Evolutionary conservation across 2,329 filamentous ascomycete species (phyloP).

Genomic region (Lecanosticta acicola): DNA sequence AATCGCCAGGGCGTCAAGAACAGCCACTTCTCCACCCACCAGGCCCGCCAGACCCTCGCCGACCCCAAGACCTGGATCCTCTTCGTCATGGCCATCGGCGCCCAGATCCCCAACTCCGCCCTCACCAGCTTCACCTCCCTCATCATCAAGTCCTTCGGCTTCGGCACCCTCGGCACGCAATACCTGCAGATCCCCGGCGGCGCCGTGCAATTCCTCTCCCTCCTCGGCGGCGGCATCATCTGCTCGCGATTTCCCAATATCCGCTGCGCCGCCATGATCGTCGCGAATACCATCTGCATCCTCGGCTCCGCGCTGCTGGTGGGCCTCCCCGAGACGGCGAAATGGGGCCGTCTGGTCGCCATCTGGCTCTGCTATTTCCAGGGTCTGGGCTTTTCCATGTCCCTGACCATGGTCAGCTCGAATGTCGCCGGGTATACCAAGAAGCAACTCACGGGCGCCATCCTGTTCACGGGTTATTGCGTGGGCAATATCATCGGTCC

Average conservation of each 20-base stretch:
- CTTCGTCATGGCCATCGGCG: slow-evolving; percentile 49
- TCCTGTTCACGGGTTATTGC: slow-evolving; percentile 51
- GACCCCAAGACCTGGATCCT: slow-evolving; percentile 58
- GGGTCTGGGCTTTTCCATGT: slow-evolving; percentile 50
- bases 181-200: slow-evolving; percentile 58
- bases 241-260: slow-evolving; percentile 50
- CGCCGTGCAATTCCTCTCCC: slow-evolving; percentile 51
- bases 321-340: slow-evolving; percentile 45
- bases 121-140: slow-evolving; percentile 50
- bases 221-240: slow-evolving; percentile 48
- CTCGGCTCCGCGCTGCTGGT: slow-evolving; percentile 49
- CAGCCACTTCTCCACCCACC: slow-evolving; percentile 21
- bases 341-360: slow-evolving; percentile 54
- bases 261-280: slow-evolving; percentile 52
- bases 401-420: slow-evolving; percentile 48
- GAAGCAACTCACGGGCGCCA: slow-evolving; percentile 48
- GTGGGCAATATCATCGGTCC: slow-evolving; percentile 49
- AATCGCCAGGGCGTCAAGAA: slow-evolving; percentile 54
- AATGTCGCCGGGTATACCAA: slow-evolving; percentile 54
- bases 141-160: slow-evolving; percentile 44
- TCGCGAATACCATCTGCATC: slow-evolving; percentile 53
- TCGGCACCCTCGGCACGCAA: slow-evolving; percentile 49
- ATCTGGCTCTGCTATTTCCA: slow-evolving; percentile 55
- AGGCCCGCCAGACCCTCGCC: slow-evolving; percentile 39
- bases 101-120: slow-evolving; percentile 53